A percentile compares a stretch with the other conserved stretches of the same genome.
Conservation (phyloP, 352 stramenopile genomes). For the Sclerospora graminicola region DNA sequence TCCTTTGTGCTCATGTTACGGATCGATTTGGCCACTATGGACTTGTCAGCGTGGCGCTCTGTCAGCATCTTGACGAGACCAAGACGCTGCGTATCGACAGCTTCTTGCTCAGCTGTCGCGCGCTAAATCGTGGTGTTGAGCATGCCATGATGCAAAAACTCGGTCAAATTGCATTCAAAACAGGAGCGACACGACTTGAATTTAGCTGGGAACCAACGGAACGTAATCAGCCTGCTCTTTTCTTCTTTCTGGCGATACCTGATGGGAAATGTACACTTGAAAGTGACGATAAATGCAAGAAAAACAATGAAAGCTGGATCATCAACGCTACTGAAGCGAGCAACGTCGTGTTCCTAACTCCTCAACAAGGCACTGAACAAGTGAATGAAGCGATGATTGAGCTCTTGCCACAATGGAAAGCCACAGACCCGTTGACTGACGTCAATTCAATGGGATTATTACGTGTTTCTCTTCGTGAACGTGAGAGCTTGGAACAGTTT, state of each 20-base stretch:
- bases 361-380: too few relatives aligned
- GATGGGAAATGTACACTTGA: too few relatives aligned
- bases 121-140: conserved; percentile 58
- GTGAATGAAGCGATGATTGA: neutral
- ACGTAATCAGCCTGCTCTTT: conserved; percentile 44
- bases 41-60: conserved; percentile 31
- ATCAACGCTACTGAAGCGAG: conserved; percentile 16
- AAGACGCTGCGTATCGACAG: conserved; percentile 31
- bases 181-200: conserved; percentile 10
- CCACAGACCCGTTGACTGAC: too few relatives aligned
- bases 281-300: too few relatives aligned
- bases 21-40: too few relatives aligned
- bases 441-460: conserved; percentile 4
- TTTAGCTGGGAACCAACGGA: conserved; percentile 55
- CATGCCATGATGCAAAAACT: conserved; percentile 53
- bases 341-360: conserved; percentile 23
- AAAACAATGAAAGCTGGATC: conserved; percentile 16
- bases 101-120: conserved; percentile 63
- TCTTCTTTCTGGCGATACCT: conserved; percentile 45
- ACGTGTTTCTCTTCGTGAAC: conserved; percentile 14
- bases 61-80: conserved; percentile 5
- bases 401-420: too few relatives aligned
- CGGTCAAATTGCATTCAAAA: conserved; percentile 20
- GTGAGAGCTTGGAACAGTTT: conserved; percentile 23
- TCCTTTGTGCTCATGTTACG: too few relatives aligned